Base-by-base conservation (phyloP, 2,329 filamentous ascomycete species). In the Diaporthe destruens region DNA sequence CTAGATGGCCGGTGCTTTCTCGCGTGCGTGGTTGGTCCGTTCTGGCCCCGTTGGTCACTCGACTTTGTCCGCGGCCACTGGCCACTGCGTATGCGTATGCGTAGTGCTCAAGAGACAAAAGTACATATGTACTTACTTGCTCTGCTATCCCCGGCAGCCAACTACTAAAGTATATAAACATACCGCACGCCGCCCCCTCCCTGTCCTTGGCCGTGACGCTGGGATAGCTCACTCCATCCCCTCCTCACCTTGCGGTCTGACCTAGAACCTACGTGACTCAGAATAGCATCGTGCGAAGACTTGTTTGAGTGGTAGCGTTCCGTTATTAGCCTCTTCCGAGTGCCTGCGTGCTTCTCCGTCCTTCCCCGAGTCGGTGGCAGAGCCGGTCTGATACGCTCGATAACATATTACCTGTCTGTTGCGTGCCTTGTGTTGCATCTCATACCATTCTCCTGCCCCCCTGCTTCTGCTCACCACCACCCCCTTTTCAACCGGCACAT, bases 141-240 rank as follows among this genome's bases (percentile, higher is more conserved):
- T 29, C 2, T 36, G 23, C 9, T 36, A 18, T 2, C 34, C 44
- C 25, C 16, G 25, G 12, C 44, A 9, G 34, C 9, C 12, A 36
- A 53, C 12, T 65, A n/a, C n/a, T n/a, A n/a, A n/a, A n/a, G n/a
- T n/a, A 65, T 65, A 65, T 51, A 65, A 65, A 51, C 32, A 65
- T 18, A 34, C 32, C 25, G n/a, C 32, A 8, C 16, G 20, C 44
- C 61, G 20, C 29, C 44, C 44, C n/a, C 42, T 8, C 7, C 29
- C 11, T 20, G 9, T n/a, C 16, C 44, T 49, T 42, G 42, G 16
- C 44, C 29, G 6, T 36, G 29, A 29, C 11, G 32, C 32, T 12
- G 20, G 36, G 20, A 65, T 51, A 36, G 20, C 29, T 53, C 42
- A 51, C 44, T n/a, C n/a, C 59, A 16, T 23, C 16, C 16, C 42